These are phyloP conservation scores for Blastomyces silverae DNA, from an alignment of 2,329 filamentous ascomycete genomes.

Conservation along the genomic window DNA sequence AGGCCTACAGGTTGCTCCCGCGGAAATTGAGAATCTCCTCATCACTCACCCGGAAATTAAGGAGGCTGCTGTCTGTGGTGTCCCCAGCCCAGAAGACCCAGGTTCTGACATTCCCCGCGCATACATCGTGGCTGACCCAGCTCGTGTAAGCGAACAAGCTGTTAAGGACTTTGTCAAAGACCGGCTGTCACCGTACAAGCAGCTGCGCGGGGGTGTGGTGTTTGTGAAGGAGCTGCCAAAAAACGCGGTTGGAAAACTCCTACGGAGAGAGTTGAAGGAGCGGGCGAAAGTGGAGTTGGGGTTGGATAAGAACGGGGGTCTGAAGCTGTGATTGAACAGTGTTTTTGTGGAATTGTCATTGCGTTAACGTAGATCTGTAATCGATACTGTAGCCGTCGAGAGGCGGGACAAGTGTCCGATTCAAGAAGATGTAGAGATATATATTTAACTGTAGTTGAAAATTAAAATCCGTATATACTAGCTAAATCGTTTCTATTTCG, in stretches of 20 bases:
- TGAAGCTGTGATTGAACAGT: background rate
- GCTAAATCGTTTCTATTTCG: background rate
- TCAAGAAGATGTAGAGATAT: background rate
- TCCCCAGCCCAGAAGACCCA: slow-evolving; percentile 6
- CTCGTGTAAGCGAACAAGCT: background rate
- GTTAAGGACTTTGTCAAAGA: slow-evolving; percentile 12
- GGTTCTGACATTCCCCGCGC: slow-evolving; percentile 9
- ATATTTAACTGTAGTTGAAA: background rate
- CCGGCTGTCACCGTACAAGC: slow-evolving; percentile 10
- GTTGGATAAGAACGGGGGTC: background rate
- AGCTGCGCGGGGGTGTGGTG: slow-evolving; percentile 11
- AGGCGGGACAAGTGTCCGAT: background rate
- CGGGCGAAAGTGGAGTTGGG: slow-evolving; percentile 13
- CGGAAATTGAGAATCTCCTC: slow-evolving; percentile 12
- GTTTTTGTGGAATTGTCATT: background rate
- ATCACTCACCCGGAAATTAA: slow-evolving; percentile 13
- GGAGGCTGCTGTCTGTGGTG: slow-evolving; percentile 13
- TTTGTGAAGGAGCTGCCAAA: slow-evolving; percentile 14
- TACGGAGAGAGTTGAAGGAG: slow-evolving; percentile 13
- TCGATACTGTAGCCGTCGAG: background rate
- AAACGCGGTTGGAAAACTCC: slow-evolving; percentile 10
- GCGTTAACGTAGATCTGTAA: background rate
- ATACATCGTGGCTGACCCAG: background rate
- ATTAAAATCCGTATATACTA: background rate
- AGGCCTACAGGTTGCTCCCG: slow-evolving; percentile 13